phyloP scores from a whole-genome alignment of 805 yeast species.

The Jamesozyma rosinii region DNA sequence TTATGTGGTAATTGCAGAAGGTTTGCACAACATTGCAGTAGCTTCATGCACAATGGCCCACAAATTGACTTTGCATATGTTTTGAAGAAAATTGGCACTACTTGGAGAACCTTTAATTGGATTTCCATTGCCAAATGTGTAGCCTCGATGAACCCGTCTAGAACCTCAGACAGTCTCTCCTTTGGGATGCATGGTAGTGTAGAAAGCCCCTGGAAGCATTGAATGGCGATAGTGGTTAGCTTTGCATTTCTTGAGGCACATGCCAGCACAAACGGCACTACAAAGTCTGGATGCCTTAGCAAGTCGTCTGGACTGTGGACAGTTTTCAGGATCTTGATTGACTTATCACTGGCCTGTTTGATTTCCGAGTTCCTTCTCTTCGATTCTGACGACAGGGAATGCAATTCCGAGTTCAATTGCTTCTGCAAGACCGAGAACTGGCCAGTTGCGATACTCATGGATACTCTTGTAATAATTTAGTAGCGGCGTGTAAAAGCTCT shows the following conservation, averaged over 20 bases:
- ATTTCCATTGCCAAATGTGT: constrained; percentile 70
- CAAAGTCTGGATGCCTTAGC: constrained; percentile 42
- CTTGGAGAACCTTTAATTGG: constrained; percentile 77
- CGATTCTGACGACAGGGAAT: constrained; percentile 54
- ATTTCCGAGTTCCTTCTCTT: constrained; percentile 65
- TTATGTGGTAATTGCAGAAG: constrained; percentile 60
- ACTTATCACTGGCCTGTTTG: constrained; percentile 46
- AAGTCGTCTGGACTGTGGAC: constrained; percentile 29
- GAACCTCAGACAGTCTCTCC: constrained; percentile 42
- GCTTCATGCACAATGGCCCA: constrained; percentile 47
- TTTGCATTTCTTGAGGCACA: constrained; percentile 71
- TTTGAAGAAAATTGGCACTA: constrained; percentile 66
- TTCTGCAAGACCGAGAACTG: constrained; percentile 18
- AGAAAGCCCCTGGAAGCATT: constrained; percentile 56
- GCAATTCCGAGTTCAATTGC: constrained; percentile 46
- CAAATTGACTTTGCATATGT: constrained; percentile 47
- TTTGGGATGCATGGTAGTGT: constrained; percentile 46
- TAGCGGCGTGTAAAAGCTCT: no score
- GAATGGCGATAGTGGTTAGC: constrained; percentile 61
- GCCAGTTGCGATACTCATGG: constrained; percentile 6
- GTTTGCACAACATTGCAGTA: constrained; percentile 57
- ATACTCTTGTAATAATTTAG: no score
- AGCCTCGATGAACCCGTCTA: constrained; percentile 64
- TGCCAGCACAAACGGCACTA: constrained; percentile 61
- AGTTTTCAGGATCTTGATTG: constrained; percentile 38